phyloP scores from a whole-genome alignment of 768 basidiomycete genomes.

The Mycena filopes region DNA sequence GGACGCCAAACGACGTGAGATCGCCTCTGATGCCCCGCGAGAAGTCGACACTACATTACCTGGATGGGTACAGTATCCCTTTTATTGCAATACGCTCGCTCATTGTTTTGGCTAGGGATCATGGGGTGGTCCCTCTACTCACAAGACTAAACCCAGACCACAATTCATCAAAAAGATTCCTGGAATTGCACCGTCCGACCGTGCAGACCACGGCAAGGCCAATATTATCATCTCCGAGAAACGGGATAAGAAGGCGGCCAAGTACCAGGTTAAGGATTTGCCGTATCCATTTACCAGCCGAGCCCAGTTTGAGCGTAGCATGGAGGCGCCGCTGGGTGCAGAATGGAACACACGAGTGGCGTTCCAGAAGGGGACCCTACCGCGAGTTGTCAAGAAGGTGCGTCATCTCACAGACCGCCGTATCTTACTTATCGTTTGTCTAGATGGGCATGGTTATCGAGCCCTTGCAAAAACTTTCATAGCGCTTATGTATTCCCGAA shows the following conservation, averaged over 20 bases:
- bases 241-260: constrained; percentile 91
- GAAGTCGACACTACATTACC: constrained; percentile 91
- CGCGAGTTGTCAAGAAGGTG: constrained; percentile 90
- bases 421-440: constrained; percentile 21
- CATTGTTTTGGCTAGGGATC: constrained; percentile 71
- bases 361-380: constrained; percentile 87
- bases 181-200: constrained; percentile 80
- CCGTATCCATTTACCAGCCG: constrained; percentile 95
- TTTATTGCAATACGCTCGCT: constrained; percentile 5
- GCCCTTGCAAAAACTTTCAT: constrained; percentile 68
- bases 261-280: constrained; percentile 90
- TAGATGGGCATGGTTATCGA: constrained; percentile 80
- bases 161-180: constrained; percentile 84
- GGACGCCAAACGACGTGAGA: constrained; percentile 83
- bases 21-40: constrained; percentile 86
- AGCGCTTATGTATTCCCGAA: constrained; percentile 11
- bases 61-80: constrained; percentile 81
- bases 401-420: constrained; percentile 18
- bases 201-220: constrained; percentile 85
- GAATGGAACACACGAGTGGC: constrained; percentile 95
- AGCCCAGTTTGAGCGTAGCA: constrained; percentile 89
- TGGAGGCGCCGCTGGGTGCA: constrained; percentile 83
- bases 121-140: constrained; percentile 88
- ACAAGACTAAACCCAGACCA: constrained; percentile 63
- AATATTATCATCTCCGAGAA: constrained; percentile 97